These are phyloP conservation scores for Phytophthora constricta DNA, from an alignment of 352 stramenopile species.

Conservation along the genomic window DNA sequence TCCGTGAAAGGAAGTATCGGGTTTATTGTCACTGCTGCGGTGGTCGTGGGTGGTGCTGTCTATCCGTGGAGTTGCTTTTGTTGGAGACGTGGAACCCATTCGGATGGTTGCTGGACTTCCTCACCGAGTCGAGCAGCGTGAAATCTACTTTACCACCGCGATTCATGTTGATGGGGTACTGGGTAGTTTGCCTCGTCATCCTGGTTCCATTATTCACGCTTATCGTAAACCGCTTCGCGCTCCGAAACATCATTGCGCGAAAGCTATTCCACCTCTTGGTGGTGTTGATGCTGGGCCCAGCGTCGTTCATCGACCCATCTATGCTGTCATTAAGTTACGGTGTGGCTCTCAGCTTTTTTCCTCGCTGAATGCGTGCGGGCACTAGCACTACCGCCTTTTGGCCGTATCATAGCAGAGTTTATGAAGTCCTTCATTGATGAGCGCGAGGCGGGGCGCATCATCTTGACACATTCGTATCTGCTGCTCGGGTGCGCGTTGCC, in stretches of 20 bases:
- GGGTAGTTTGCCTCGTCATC: constrained; percentile 54
- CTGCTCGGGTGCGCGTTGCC: constrained; percentile 79
- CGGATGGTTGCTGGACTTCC: constrained; percentile 60
- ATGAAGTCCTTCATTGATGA: constrained; percentile 81
- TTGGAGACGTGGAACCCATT: constrained; percentile 68
- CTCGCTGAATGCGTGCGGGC: constrained; percentile 74
- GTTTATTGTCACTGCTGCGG: constrained; percentile 42
- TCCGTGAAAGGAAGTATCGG: constrained; percentile 25
- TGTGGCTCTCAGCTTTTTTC: constrained; percentile 74
- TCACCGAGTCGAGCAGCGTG: constrained; percentile 38
- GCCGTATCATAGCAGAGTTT: constrained; percentile 56
- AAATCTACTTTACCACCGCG: no score
- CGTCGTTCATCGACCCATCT: constrained; percentile 51
- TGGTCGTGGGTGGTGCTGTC: constrained; percentile 44
- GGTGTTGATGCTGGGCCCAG: constrained; percentile 80
- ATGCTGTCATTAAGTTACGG: constrained; percentile 85
- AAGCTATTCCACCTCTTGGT: constrained; percentile 87
- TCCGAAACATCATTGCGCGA: constrained; percentile 76
- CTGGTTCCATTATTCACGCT: constrained; percentile 64
- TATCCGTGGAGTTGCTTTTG: constrained; percentile 78
- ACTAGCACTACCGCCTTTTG: constrained; percentile 64
- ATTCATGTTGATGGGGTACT: constrained; percentile 59
- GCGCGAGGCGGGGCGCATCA: constrained; percentile 68
- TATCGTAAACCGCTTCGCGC: constrained; percentile 37
- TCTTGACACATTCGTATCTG: constrained; percentile 83